phyloP scores from a whole-genome alignment of 306 rosid genomes.

The Quercus aquifolioides region DNA sequence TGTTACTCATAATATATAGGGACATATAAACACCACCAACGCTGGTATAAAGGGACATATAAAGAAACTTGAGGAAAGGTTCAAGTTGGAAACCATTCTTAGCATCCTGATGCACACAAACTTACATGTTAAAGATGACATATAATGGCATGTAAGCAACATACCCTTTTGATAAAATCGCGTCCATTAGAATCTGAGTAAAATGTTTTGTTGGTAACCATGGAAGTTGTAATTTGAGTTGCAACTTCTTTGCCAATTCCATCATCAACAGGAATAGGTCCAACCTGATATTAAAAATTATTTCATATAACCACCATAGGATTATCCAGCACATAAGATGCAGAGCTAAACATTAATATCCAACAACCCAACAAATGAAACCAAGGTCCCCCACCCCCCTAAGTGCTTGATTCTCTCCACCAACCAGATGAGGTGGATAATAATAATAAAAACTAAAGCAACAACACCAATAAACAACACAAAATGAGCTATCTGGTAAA shows the following conservation, averaged over 20 bases:
- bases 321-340: background rate
- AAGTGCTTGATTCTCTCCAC: background rate
- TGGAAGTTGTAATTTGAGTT: conserved; percentile 55
- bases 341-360: background rate
- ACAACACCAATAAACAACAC: background rate
- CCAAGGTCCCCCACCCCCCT: background rate
- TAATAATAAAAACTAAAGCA: background rate
- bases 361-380: background rate
- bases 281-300: conserved; percentile 50
- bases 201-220: conserved; percentile 72
- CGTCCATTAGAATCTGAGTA: conserved; percentile 93
- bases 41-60: background rate
- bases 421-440: no score
- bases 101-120: background rate
- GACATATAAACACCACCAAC: background rate
- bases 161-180: conserved; percentile 86
- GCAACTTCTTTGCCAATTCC: conserved; percentile 82
- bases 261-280: conserved; percentile 83
- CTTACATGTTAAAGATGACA: background rate
- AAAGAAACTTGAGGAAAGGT: background rate
- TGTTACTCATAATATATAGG: background rate
- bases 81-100: background rate
- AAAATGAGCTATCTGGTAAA: background rate
- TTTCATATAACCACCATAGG: background rate
- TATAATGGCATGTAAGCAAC: background rate